Conservation (phyloP, 352 stramenopile species). For the Pythium aphanidermatum region DNA sequence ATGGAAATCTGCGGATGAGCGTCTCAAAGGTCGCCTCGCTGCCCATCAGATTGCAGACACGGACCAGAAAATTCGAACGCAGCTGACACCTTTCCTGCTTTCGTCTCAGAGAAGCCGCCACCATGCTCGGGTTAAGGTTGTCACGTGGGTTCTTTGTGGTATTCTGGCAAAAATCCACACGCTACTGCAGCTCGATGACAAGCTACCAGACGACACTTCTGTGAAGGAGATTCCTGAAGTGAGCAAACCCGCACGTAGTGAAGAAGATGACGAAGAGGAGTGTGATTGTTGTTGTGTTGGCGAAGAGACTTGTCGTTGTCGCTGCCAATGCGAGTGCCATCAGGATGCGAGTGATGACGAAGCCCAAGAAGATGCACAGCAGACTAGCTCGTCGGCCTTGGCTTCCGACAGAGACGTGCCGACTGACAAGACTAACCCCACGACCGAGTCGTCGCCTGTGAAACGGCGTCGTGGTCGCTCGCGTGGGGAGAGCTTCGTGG, state of each 20-base stretch:
- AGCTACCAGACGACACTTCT: slow-evolving; percentile 30
- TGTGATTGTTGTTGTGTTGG: slow-evolving; percentile 39
- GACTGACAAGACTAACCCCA: no score
- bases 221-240: slow-evolving; percentile 1
- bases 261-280: slow-evolving; percentile 39
- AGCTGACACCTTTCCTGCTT: slow-evolving; percentile 68
- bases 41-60: slow-evolving; percentile 67
- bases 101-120: slow-evolving; percentile 71
- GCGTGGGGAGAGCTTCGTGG: no score
- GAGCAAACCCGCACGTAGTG: no score
- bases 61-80: slow-evolving; percentile 70
- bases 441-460: no score
- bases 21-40: slow-evolving; percentile 40
- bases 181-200: slow-evolving; percentile 64
- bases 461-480: no score
- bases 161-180: slow-evolving; percentile 83
- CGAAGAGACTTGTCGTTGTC: slow-evolving; percentile 26
- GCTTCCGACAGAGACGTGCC: no score
- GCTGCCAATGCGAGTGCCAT: slow-evolving; percentile 75
- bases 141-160: slow-evolving; percentile 83
- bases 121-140: slow-evolving; percentile 75
- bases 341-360: slow-evolving; percentile 56
- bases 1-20: slow-evolving; percentile 35
- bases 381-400: no score
- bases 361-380: slow-evolving; percentile 4